Base-by-base conservation (phyloP, 495 filamentous ascomycete species). In the Daldinia decipiens region DNA sequence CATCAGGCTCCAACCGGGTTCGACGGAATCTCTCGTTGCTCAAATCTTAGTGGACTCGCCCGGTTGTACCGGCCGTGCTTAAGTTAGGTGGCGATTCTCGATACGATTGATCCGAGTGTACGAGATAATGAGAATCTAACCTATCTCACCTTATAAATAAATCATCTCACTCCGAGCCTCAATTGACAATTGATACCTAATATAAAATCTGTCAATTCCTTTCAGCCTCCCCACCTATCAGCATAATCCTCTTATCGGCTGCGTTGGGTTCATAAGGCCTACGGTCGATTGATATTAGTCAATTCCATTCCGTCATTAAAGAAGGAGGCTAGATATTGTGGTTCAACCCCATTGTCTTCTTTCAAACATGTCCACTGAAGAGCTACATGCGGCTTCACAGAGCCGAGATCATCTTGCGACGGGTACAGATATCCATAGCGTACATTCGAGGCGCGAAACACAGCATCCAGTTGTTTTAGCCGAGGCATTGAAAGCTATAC, bases 401-500 rank as follows among this genome's bases (percentile, higher is more conserved):
- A 17, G 21, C 26, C 40, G 43, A 13, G 58, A 53, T 47, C 39
- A 9, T 2, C 17, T 34, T 50, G 24, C 38, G 39, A 13, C 15
- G 21, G 54, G 57, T 21, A 21, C 17, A n/a, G 21, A 57, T 27
- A 6, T 31, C 31, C 21, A 59, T 40, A 26, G 47, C 17, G 36
- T 27, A 39, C 62, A 32, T 26, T 36, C 71, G 12, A 74, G n/a
- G 38, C 67, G 53, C 21, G 67, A 74, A 6, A n/a, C 36, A 26
- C 67, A 70, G 13, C 27, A 74, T 32, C 67, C 67, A 21, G 59
- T 59, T 43, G 53, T 62, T 13, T 34, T 74, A 13, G 55, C 59
- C 17, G 71, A 74, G 31, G 71, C 67, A 34, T 29, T 74, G 13
- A 70, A 26, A 29, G 67, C 71, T 11, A 62, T 67, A 51, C 66